These are phyloP conservation scores for Prillingera fragicola DNA, from an alignment of 1,284 basidiomycete species.

Conservation along the genomic window DNA sequence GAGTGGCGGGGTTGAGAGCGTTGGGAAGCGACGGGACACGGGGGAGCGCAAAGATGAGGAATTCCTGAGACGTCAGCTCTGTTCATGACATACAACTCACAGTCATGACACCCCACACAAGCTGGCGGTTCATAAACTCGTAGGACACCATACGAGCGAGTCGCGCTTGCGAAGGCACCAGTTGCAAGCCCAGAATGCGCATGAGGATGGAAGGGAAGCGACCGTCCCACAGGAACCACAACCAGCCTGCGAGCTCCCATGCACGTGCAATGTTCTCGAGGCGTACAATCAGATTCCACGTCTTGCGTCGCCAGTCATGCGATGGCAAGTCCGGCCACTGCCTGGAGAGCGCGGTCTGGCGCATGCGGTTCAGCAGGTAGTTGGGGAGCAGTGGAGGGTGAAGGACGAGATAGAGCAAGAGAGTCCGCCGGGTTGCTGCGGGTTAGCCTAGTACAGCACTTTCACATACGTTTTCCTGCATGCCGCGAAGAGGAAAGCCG, in stretches of 20 bases:
- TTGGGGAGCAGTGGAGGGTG: slow-evolving; percentile 64
- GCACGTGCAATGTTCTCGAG: slow-evolving; percentile 61
- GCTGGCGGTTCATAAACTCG: slow-evolving; percentile 98
- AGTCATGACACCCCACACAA: slow-evolving; percentile 98
- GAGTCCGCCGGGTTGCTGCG: slow-evolving; percentile 49
- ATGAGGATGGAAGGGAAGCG: slow-evolving; percentile 82
- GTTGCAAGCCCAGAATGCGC: slow-evolving; percentile 68
- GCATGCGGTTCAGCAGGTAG: slow-evolving; percentile 69
- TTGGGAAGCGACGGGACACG: slow-evolving; percentile 59
- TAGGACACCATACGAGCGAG: slow-evolving; percentile 85
- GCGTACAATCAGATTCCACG: slow-evolving; percentile 67
- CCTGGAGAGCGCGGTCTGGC: slow-evolving; percentile 67
- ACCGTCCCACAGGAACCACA: slow-evolving; percentile 80
- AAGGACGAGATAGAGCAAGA: slow-evolving; percentile 65
- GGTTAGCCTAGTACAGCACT: neutral
- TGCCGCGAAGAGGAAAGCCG: slow-evolving; percentile 31
- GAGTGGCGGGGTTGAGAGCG: slow-evolving; percentile 56
- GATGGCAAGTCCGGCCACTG: slow-evolving; percentile 87
- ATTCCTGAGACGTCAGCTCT: slow-evolving; percentile 62
- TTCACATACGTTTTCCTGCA: slow-evolving; percentile 8
- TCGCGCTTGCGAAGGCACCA: slow-evolving; percentile 67
- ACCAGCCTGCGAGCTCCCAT: slow-evolving; percentile 66
- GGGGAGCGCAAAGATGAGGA: slow-evolving; percentile 86
- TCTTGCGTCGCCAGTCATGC: slow-evolving; percentile 64
- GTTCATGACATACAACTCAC: slow-evolving; percentile 52